These are phyloP conservation scores for Ogataea polymorpha DNA, from an alignment of 805 yeast species.

Conservation along the genomic window DNA sequence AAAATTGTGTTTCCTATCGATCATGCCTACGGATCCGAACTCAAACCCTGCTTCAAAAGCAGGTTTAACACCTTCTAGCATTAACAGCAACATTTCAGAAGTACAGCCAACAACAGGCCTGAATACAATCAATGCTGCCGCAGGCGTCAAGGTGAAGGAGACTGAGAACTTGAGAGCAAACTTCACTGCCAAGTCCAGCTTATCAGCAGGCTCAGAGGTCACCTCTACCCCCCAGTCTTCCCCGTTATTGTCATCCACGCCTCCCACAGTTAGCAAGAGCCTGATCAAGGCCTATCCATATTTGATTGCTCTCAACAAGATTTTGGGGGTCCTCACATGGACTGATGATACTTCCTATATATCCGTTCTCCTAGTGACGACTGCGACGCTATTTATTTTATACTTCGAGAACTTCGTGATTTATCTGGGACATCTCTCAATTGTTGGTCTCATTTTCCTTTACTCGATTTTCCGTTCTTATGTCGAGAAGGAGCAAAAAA, in stretches of 20 bases:
- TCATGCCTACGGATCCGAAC: slow-evolving; percentile 3
- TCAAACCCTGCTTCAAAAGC: neutral
- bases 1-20: neutral
- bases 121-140: slow-evolving; percentile 21
- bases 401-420: slow-evolving; percentile 75
- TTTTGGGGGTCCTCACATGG: slow-evolving; percentile 82
- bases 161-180: slow-evolving; percentile 37
- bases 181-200: slow-evolving; percentile 37
- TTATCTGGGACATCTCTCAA: slow-evolving; percentile 78
- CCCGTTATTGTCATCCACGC: slow-evolving; percentile 83
- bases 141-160: slow-evolving; percentile 30
- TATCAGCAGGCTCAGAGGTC: neutral
- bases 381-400: slow-evolving; percentile 57
- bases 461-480: slow-evolving; percentile 57
- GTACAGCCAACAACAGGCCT: slow-evolving; percentile 10
- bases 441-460: slow-evolving; percentile 57
- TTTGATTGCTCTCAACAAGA: slow-evolving; percentile 65
- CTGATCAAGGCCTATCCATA: slow-evolving; percentile 83
- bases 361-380: slow-evolving; percentile 57
- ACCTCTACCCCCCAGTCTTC: slow-evolving; percentile 51
- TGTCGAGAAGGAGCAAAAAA: slow-evolving; percentile 55
- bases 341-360: slow-evolving; percentile 81
- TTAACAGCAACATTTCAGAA: slow-evolving; percentile 8
- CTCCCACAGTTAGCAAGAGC: slow-evolving; percentile 85
- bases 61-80: slow-evolving; percentile 5